Base-by-base conservation (phyloP, 768 basidiomycete species). In the Tricholoma sp. region DNA sequence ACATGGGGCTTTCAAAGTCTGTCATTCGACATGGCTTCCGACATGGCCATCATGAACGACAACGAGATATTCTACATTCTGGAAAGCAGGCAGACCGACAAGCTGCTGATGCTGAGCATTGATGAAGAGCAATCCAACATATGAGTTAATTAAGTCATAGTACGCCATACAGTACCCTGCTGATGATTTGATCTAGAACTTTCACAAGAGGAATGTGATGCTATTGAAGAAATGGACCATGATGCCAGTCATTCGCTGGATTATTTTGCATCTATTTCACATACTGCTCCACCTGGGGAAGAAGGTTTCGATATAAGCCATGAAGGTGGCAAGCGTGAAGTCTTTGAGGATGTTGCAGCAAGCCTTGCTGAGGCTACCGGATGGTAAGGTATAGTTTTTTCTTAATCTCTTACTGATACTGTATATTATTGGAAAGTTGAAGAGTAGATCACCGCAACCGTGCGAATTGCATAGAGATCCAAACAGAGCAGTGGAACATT, bases 261-360 rank as follows among this genome's bases (percentile, higher is more conserved):
- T 18, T 52, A 58, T 46, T 43, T 61, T 35, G 53, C 14, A 5
- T 45, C 57, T 21, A 52, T 55, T 41, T 27, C 52, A 29, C 34
- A 55, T 32, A 57, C 50, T 18, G 34, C 55, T 29, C 52, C 47
- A 29, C 57, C 57, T 34, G 59, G 52, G 6, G 56, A 60, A 12
- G 59, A 57, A 37, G 59, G 59, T 37, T 41, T 60, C 56, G 54
- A 27, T 27, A 27, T 3, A 27, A 27, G 24, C 24, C 24, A 27
- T 54, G 56, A 60, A 47, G 59, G 59, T 50, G 59, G 59, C 1
- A 52, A 60, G 22, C 37, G 50, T 51, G 56, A 57, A 34, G 59
- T 60, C 10, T 57, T 57, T 24, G 59, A 57, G 22, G 51, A 57
- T 31, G 35, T 60, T 46, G 58, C 31, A 10, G 52, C 49, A 50